Conservation (phyloP, 176 grass and related monocot species). For the Carex pumila region DNA sequence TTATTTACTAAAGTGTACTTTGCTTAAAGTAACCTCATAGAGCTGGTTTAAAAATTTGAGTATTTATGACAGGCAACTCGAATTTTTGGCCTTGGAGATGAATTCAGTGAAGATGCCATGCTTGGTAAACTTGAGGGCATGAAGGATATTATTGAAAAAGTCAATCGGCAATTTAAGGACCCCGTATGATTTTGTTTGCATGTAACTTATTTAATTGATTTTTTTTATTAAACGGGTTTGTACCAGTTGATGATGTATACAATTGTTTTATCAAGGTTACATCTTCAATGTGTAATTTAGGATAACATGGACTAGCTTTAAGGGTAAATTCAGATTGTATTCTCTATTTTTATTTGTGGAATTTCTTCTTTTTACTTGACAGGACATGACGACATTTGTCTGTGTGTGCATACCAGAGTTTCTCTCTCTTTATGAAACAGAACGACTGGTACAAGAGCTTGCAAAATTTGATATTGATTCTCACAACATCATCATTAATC, state of each 20-base stretch:
- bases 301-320: background rate
- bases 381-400: slow-evolving; percentile 98
- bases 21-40: background rate
- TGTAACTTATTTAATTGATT: background rate
- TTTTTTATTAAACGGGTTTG: background rate
- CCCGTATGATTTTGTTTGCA: slow-evolving; percentile 52
- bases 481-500: slow-evolving; percentile 98
- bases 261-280: background rate
- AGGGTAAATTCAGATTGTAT: background rate
- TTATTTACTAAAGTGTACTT: slow-evolving; percentile 22
- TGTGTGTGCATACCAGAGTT: slow-evolving; percentile 99
- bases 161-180: slow-evolving; percentile 99
- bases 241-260: background rate
- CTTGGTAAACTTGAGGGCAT: slow-evolving; percentile 94
- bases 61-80: slow-evolving; percentile 60
- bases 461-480: slow-evolving; percentile 94
- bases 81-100: slow-evolving; percentile 95
- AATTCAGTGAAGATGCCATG: slow-evolving; percentile 92
- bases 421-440: slow-evolving; percentile 98
- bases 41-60: background rate
- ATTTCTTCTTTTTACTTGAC: slow-evolving; percentile 23
- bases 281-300: background rate
- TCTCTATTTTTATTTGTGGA: slow-evolving; percentile 5
- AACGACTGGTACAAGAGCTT: slow-evolving; percentile 98
- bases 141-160: slow-evolving; percentile 97